Base-by-base conservation (phyloP, 1,139 yeast species). In the Geotrichum citri-aurantii region DNA sequence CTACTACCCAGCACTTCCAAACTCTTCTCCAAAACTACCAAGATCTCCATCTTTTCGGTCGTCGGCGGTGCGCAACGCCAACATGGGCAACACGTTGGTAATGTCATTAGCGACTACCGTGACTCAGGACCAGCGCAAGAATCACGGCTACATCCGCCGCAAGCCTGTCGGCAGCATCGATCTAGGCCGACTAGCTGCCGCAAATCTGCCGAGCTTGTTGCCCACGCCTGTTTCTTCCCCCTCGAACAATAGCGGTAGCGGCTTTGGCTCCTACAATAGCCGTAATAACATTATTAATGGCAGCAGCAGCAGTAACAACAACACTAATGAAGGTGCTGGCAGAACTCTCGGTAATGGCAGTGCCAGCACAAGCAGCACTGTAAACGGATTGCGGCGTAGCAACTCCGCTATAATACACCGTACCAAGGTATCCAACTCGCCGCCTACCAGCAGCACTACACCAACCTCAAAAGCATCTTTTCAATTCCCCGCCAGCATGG, bases 401-500 rank as follows among this genome's bases (percentile, higher is more conserved):
- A 37, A 37, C 21, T 37, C 44, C 21, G 44, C 44, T 17, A 37
- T 37, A 7, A 17, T 37, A 37, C n/a, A 37, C 17, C 44, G 17
- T 7, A 37, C n/a, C 10, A 37, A 14, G 8, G 21, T 17, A 8
- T n/a, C 21, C 5, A n/a, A 37, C 44, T 37, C 44, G n/a, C 44
- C 44, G 21, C 44, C 44, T 12, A 12, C 37, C 14, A 8, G 37
- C 14, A 31, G 37, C 37, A 31, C 37, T 8, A 6, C 44, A 19
- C 44, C 44, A n/a, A n/a, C 44, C 21, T 8, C n/a, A n/a, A 37
- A 37, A 19, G 44, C 44, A 8, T 37, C 44, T 37, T 37, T 52
- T 12, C 55, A 46, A 33, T 47, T 44, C 17, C 55, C 55, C 3
- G 31, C 50, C 26, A 37, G 44, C 44, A 44, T 8, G n/a, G 50